Evolutionary conservation across 2,329 filamentous ascomycete genomes (phyloP).

Genomic region (Trichophyton schoenleinii): DNA sequence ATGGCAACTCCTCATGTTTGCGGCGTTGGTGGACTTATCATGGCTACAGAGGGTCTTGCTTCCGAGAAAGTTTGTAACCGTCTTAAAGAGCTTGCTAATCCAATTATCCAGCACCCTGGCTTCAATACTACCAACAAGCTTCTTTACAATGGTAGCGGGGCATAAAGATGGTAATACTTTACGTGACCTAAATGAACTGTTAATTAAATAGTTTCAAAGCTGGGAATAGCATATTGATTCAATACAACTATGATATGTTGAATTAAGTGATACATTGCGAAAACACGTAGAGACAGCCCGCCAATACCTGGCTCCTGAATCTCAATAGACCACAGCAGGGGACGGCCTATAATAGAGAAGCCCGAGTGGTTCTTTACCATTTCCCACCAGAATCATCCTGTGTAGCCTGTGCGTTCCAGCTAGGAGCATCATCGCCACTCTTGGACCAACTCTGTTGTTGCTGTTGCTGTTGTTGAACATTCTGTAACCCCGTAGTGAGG

Average conservation of each 20-base stretch:
- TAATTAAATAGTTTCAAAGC: neutral
- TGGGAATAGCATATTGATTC: neutral
- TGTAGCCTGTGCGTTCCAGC: neutral
- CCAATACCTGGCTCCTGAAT: too few relatives aligned
- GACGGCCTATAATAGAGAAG: neutral
- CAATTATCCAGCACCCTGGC: conserved; percentile 14
- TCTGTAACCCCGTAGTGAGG: neutral
- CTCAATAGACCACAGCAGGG: too few relatives aligned
- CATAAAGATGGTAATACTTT: neutral
- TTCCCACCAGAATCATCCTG: neutral
- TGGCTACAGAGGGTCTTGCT: conserved; percentile 38
- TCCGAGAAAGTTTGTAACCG: conserved; percentile 34
- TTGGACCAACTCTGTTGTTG: neutral
- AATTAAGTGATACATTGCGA: neutral
- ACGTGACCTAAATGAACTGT: neutral
- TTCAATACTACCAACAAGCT: conserved; percentile 20
- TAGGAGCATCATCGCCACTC: neutral
- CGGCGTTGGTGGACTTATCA: conserved; percentile 43
- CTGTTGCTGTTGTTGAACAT: neutral
- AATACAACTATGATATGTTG: neutral
- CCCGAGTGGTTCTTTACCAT: neutral
- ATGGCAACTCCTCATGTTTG: conserved; percentile 36
- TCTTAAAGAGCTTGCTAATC: conserved; percentile 43
- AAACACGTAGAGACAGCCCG: neutral
- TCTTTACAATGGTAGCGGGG: conserved; percentile 19